Evolutionary conservation across 345 rosid genomes (phyloP).

Genomic region (Cardamine resedifolia): DNA sequence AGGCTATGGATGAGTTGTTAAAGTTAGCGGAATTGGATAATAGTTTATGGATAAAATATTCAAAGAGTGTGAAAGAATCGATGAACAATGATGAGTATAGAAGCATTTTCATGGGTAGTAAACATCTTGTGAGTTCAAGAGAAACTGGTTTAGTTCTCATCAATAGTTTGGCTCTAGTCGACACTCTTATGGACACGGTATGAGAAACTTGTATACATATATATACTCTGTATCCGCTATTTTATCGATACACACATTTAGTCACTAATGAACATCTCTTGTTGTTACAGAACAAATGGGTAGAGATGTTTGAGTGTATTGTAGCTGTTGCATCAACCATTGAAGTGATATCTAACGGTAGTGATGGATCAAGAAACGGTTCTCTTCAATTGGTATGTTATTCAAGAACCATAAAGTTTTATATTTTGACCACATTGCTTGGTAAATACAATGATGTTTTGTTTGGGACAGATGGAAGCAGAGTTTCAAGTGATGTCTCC

Average conservation of each 20-base stretch:
- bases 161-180: constrained; percentile 56
- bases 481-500: constrained; percentile 76
- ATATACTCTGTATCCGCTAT: neutral
- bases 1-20: constrained; percentile 60
- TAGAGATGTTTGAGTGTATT: constrained; percentile 57
- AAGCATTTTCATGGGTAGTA: constrained; percentile 45
- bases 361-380: constrained; percentile 50
- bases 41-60: constrained; percentile 53
- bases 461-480: constrained; percentile 54
- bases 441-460: neutral
- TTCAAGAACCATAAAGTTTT: neutral
- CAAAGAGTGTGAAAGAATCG: constrained; percentile 46
- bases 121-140: constrained; percentile 44
- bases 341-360: constrained; percentile 53
- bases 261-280: constrained; percentile 1
- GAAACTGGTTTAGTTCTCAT: constrained; percentile 53
- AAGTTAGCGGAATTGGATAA: constrained; percentile 52
- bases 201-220: constrained; percentile 6
- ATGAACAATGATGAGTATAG: constrained; percentile 57
- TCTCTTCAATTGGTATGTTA: constrained; percentile 59
- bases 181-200: constrained; percentile 75
- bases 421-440: neutral
- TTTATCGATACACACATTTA: neutral
- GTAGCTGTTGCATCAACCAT: constrained; percentile 46
- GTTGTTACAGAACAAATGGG: constrained; percentile 62